Evolutionary conservation across 768 basidiomycete species (phyloP), one percentile per base, ranked within the genome.

Genomic region (Pleurotus platypus): DNA sequence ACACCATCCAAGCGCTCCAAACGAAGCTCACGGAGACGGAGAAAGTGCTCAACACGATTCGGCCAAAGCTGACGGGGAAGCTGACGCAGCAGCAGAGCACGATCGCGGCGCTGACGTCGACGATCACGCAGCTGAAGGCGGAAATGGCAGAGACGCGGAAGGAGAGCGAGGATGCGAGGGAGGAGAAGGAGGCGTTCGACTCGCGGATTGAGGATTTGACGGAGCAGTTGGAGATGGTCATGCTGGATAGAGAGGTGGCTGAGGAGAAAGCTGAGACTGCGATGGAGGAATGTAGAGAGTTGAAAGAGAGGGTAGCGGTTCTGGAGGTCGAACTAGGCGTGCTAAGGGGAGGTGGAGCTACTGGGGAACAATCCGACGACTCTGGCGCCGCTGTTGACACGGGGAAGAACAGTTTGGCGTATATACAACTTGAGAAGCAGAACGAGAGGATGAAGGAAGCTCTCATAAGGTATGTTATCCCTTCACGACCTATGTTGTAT

Each of bases 381-480:
- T 71, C 61, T 1, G 72, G 69, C 16, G 39, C 9, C 15, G 46
- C 62, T 8, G 57, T 55, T 55, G 63, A 68, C 5, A 70, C 70
- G 26, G 73, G 74, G 5, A 87, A 86, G 64, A 76, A 79, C 61
- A 84, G 88, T 3, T 63, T 90, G 59, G 83, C 83, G 26, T 84
- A 86, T 69, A 79, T 89, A 15, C 96, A 98, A 66, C 84, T 99
- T 1, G 95, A 98, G 75, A 97, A 92, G 69, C 96, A 98, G 66
- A 99, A 98, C 60, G 93, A 94, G 66, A 75, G 97, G 13, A 73
- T 99, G 55, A 98, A 97, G 70, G 97, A 98, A 66, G 97, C 97
- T 11, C 78, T 98, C 8, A 79, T 96, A 55, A 81, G 87, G 90
- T 93, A 43, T 37, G 80, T 35, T 65, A 0, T 11, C 38, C 49